These are phyloP conservation scores for Ceratobasidium sp. DNA, from an alignment of 1,284 basidiomycete genomes.

Conservation along the genomic window DNA sequence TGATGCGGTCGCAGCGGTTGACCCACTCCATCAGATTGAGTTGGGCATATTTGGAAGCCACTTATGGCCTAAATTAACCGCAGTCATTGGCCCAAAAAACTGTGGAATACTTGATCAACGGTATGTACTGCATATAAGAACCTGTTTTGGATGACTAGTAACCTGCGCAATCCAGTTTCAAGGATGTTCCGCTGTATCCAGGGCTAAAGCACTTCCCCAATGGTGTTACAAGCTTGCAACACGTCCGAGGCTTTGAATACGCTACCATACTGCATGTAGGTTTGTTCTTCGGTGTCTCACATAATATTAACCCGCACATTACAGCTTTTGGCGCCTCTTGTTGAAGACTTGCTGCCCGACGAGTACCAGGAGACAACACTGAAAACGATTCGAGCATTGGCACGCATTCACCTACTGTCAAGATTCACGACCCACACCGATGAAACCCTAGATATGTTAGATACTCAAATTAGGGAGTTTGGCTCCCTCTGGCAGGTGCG, in stretches of 20 bases:
- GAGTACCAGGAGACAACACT: background rate
- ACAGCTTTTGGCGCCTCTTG: background rate
- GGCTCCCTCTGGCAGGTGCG: background rate
- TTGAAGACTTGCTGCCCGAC: background rate
- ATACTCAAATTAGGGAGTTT: background rate
- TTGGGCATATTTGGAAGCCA: background rate
- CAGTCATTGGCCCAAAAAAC: background rate
- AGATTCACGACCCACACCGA: background rate
- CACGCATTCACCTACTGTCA: background rate
- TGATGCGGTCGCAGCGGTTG: background rate
- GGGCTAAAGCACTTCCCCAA: background rate
- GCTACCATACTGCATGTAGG: background rate
- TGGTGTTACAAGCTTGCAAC: background rate
- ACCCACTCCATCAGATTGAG: conserved; percentile 5
- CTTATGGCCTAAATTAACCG: background rate
- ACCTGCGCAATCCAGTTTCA: background rate
- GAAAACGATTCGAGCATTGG: background rate
- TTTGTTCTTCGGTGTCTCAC: background rate
- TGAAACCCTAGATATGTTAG: background rate
- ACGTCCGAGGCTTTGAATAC: background rate
- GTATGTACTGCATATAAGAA: too few species aligned
- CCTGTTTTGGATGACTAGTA: background rate
- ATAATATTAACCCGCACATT: background rate
- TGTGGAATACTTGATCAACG: background rate
- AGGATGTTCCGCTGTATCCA: background rate